Evolutionary conservation across 1,284 basidiomycete species (phyloP), one percentile per base, ranked within the genome.

Genomic region (Moniliella sp.): DNA sequence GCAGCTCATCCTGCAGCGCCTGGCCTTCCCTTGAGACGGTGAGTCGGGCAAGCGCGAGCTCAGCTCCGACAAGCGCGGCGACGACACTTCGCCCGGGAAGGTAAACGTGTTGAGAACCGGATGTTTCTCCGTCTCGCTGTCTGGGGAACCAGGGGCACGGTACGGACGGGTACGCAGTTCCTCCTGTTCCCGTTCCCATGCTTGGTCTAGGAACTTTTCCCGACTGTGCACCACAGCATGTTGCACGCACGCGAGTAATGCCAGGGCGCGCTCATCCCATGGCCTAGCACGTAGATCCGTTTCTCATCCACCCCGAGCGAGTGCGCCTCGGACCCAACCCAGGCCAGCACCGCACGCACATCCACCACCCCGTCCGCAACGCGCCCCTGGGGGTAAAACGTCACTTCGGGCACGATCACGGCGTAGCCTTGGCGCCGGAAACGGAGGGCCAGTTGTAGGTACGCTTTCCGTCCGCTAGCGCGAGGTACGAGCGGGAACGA

Each of bases 391-490:
- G 61, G 58, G 25, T 52, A 63, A 35, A 51, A 53, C 9, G 49
- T 55, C 48, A 64, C 45, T 18, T 62, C 49, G 10, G 62, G 61
- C 0, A 64, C 48, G 12, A 64, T 46, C 28, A 64, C 62, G 33
- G 56, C 50, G 35, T 57, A 56, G 9, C 62, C 61, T 33, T 58
- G 43, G n/a, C 51, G 35, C 2, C 57, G 46, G 11, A 63, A 35
- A 0, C 53, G 47, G 7, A 57, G 48, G 0, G 61, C 62, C 21
- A 63, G 45, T 32, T 57, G 57, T 1, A 62, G 44, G 30, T 53
- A 60, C 9, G 49, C 32, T 27, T 51, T 40, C 19, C 41, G 31
- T 31, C 25, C 39, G 19, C 27, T 13, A 16, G 42, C 45, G 37
- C 39, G 35, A 17, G 37, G 33, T 14, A 56, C 39, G 8, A 54